Conservation (phyloP, 2,329 filamentous ascomycete genomes). For the Penicillium occitanis region DNA sequence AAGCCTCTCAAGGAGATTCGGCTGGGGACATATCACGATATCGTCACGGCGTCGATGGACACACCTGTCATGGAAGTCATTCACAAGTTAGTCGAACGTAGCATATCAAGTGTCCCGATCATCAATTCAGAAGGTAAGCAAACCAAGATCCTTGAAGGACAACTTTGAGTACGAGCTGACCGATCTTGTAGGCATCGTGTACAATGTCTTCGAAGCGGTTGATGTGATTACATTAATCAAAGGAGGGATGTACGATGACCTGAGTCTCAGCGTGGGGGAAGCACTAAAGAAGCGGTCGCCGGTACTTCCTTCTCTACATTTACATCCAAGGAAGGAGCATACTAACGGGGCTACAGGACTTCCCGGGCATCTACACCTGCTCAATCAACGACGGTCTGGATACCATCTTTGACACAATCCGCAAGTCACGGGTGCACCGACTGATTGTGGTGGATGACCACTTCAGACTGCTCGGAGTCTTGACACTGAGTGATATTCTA, state of each 20-base stretch:
- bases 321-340: slow-evolving; percentile 10
- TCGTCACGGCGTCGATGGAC: slow-evolving; percentile 83
- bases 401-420: slow-evolving; percentile 94
- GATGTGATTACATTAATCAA: slow-evolving; percentile 97
- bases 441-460: slow-evolving; percentile 91
- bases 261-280: slow-evolving; percentile 82
- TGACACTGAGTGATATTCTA: slow-evolving; percentile 93
- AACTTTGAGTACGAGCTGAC: background rate
- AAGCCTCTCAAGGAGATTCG: slow-evolving; percentile 82
- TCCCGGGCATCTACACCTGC: slow-evolving; percentile 95
- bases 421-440: slow-evolving; percentile 89
- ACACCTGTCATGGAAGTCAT: slow-evolving; percentile 93
- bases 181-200: slow-evolving; percentile 58
- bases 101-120: slow-evolving; percentile 93
- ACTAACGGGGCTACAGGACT: slow-evolving; percentile 60
- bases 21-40: slow-evolving; percentile 77
- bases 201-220: slow-evolving; percentile 97
- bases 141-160: background rate
- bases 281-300: slow-evolving; percentile 82
- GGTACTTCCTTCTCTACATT: slow-evolving; percentile 41
- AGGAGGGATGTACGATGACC: slow-evolving; percentile 86
- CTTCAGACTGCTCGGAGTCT: slow-evolving; percentile 78
- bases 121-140: slow-evolving; percentile 68
- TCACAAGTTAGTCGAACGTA: slow-evolving; percentile 85
- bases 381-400: slow-evolving; percentile 86